Base-by-base conservation (phyloP, 352 stramenopile species). In the Pilasporangium apinafurcum region DNA sequence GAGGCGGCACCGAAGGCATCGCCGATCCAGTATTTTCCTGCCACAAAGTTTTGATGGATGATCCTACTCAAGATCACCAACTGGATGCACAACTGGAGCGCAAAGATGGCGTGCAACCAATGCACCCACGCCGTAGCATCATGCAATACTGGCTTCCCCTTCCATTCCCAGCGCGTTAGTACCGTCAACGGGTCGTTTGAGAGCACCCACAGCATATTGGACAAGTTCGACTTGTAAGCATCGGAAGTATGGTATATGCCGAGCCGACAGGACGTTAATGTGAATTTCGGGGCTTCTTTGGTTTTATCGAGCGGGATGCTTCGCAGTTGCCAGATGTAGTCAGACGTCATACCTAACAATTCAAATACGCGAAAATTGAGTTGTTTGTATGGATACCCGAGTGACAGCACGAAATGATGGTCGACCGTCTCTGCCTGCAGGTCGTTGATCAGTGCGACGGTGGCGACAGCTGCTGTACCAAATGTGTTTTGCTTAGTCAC, bases 71-170 rank as follows among this genome's bases (percentile, higher is more conserved):
- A 43, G 20, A 71, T 40, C 20, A 62, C 9, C 1, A 77, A 35
- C 7, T 48, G 62, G 10, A 60, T 44, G 2, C 69, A 40, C 5
- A 59, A 46, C 28, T 70, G 42, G n/a, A 68, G n/a, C 1, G 42
- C 58, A 4, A 77, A 61, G 31, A 73, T 45, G 21, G 73, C 45
- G 22, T 77, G 58, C 7, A 77, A 31, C 9, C 48, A 53, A 22
- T 73, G 65, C 24, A 72, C 54, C 65, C 65, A 77, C 5, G 43
- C 65, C 65, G 54, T 73, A 1, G 65, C 65, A 26, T 52, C 32
- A 18, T 36, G 41, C 28, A 57, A 6, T 13, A 45, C 32, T 2
- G 49, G 13, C 16, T 45, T 41, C 5, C 30, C 39, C 3, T 2
- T 8, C n/a, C 22, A 42, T 12, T 17, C 6, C 49, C 40, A 54